phyloP scores from a whole-genome alignment of 2,329 filamentous ascomycete genomes.

The Monosporascus sp. region DNA sequence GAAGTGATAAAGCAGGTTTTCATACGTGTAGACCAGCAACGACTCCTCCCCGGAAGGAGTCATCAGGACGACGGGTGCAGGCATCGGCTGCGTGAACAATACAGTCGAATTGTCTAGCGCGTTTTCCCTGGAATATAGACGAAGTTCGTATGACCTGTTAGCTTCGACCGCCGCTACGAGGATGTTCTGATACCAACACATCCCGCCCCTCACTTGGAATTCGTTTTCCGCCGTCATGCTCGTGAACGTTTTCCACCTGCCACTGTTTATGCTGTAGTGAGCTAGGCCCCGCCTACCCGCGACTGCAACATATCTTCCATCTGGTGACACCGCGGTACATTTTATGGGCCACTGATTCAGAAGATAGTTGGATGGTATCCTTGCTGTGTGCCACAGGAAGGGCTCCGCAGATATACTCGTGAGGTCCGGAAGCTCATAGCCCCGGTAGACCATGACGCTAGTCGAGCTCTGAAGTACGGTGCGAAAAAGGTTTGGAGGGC shows the following conservation, averaged over 20 bases:
- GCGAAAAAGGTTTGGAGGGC: constrained; percentile 81
- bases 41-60: constrained; percentile 90
- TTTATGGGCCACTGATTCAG: constrained; percentile 91
- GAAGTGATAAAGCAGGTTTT: constrained; percentile 93
- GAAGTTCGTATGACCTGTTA: constrained; percentile 74
- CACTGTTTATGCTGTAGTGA: constrained; percentile 92
- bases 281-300: constrained; percentile 88
- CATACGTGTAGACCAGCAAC: constrained; percentile 91
- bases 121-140: constrained; percentile 87
- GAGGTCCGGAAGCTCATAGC: constrained; percentile 85
- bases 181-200: constrained; percentile 98
- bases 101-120: constrained; percentile 67
- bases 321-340: constrained; percentile 79
- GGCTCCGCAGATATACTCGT: constrained; percentile 89
- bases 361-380: constrained; percentile 79
- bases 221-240: constrained; percentile 78
- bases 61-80: constrained; percentile 83
- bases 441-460: constrained; percentile 86
- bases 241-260: constrained; percentile 91
- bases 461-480: constrained; percentile 85
- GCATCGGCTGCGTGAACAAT: constrained; percentile 71
- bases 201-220: constrained; percentile 87
- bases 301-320: constrained; percentile 92
- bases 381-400: constrained; percentile 90
- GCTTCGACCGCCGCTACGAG: constrained; percentile 90